These are phyloP conservation scores for Emericellopsis terricola DNA, from an alignment of 495 filamentous ascomycete species.

Conservation along the genomic window DNA sequence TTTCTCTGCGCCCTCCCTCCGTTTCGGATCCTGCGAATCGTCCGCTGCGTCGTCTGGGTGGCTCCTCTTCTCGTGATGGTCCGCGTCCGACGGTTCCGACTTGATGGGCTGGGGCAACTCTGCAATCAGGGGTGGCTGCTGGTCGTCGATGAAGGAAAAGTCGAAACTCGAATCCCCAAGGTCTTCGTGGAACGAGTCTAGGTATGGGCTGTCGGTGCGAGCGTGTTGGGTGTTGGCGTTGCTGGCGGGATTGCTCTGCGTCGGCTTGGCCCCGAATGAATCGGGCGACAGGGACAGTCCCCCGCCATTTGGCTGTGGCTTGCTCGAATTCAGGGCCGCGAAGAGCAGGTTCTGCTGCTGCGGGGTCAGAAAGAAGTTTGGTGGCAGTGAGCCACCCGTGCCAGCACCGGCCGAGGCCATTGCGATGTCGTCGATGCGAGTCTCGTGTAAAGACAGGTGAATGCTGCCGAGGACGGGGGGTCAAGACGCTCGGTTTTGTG, in stretches of 20 bases:
- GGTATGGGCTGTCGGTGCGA: slow-evolving; percentile 68
- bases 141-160: slow-evolving; percentile 45
- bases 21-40: slow-evolving; percentile 47
- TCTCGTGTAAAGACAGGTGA: not conserved
- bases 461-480: too few relatives aligned
- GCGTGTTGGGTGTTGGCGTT: slow-evolving; percentile 36
- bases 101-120: slow-evolving; percentile 43
- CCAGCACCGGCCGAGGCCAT: slow-evolving; percentile 1
- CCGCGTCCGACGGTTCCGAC: slow-evolving; percentile 40
- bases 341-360: slow-evolving; percentile 79
- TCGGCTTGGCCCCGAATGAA: slow-evolving; percentile 35
- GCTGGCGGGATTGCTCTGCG: slow-evolving; percentile 12
- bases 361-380: slow-evolving; percentile 45
- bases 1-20: slow-evolving; percentile 60
- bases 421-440: not conserved
- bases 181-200: slow-evolving; percentile 51
- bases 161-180: slow-evolving; percentile 31
- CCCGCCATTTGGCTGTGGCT: slow-evolving; percentile 13
- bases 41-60: slow-evolving; percentile 55
- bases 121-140: slow-evolving; percentile 46
- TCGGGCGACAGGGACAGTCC: slow-evolving; percentile 31
- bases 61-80: slow-evolving; percentile 68
- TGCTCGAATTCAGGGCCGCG: slow-evolving; percentile 73
- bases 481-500: too few relatives aligned
- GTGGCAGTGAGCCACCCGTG: slow-evolving; percentile 2